phyloP scores from a whole-genome alignment of 768 basidiomycete species.

The Peribolospora kevripleyi region DNA sequence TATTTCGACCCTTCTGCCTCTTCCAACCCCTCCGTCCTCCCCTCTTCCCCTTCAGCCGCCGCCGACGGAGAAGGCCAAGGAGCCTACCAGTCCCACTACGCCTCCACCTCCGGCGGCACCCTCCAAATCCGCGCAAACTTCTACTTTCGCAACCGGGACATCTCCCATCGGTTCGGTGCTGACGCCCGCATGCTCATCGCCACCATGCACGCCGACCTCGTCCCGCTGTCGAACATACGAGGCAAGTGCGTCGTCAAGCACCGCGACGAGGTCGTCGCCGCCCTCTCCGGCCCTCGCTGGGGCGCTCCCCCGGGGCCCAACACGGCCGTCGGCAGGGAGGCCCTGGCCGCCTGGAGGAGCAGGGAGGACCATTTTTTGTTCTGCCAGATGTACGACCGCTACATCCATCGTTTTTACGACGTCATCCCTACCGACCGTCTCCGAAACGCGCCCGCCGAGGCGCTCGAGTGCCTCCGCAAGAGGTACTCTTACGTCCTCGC shows the following conservation, averaged over 20 bases:
- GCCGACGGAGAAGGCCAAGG: neutral
- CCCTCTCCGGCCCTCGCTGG: too few relatives aligned
- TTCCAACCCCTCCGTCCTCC: too few relatives aligned
- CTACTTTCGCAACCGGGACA: constrained; percentile 92
- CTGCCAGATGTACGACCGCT: constrained; percentile 71
- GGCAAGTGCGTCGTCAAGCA: constrained; percentile 84
- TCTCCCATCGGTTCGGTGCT: constrained; percentile 67
- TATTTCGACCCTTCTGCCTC: too few relatives aligned
- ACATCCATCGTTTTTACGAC: constrained; percentile 95
- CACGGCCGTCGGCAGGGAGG: constrained; percentile 13
- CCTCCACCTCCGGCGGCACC: constrained; percentile 3
- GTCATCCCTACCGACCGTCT: constrained; percentile 67
- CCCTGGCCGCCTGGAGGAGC: constrained; percentile 81
- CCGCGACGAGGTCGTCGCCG: constrained; percentile 38
- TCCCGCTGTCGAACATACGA: constrained; percentile 79
- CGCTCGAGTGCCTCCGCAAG: constrained; percentile 46
- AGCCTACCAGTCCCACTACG: neutral
- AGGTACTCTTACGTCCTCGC: constrained; percentile 89
- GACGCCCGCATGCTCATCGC: constrained; percentile 82
- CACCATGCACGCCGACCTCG: constrained; percentile 86
- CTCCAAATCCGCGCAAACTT: constrained; percentile 63
- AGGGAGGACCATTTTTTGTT: constrained; percentile 90
- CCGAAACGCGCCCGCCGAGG: constrained; percentile 42
- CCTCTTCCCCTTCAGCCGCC: neutral
- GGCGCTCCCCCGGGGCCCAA: neutral